These are phyloP conservation scores for Aspergillus neotritici DNA, from an alignment of 2,329 filamentous ascomycete genomes.

Conservation along the genomic window DNA sequence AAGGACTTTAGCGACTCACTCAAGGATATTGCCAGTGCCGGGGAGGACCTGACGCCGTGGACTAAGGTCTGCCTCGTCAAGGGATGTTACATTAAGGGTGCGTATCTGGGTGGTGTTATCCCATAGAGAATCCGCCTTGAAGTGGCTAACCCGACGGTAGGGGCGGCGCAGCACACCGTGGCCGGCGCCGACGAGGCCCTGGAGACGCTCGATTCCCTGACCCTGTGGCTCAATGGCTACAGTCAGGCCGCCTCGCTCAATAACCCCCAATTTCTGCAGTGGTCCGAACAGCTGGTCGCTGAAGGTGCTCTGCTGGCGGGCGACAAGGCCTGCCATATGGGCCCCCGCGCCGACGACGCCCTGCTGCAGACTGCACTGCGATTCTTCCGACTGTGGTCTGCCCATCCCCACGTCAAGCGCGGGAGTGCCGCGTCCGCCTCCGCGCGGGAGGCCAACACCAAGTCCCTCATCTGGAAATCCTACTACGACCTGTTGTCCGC, in stretches of 20 bases:
- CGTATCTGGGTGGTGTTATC: conserved; percentile 15
- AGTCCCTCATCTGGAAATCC: conserved; percentile 65
- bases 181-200: conserved; percentile 53
- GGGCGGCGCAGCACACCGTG: conserved; percentile 42
- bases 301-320: conserved; percentile 67
- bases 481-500: conserved; percentile 76
- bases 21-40: conserved; percentile 48
- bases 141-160: conserved; percentile 27
- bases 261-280: conserved; percentile 64
- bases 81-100: conserved; percentile 70
- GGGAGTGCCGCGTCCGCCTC: neutral
- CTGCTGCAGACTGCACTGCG: conserved; percentile 38
- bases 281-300: conserved; percentile 72
- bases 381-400: conserved; percentile 45
- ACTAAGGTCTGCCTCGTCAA: conserved; percentile 77
- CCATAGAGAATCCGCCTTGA: neutral
- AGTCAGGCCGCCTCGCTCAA: conserved; percentile 40
- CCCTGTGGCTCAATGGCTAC: conserved; percentile 53
- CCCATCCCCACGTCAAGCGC: conserved; percentile 32
- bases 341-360: conserved; percentile 18
- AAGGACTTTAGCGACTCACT: conserved; percentile 55
- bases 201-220: conserved; percentile 58
- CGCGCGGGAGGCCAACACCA: conserved; percentile 19
- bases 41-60: conserved; percentile 60
- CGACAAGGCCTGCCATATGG: conserved; percentile 36